phyloP scores from a whole-genome alignment of 257 asterid species.

The Coffea canephora region DNA sequence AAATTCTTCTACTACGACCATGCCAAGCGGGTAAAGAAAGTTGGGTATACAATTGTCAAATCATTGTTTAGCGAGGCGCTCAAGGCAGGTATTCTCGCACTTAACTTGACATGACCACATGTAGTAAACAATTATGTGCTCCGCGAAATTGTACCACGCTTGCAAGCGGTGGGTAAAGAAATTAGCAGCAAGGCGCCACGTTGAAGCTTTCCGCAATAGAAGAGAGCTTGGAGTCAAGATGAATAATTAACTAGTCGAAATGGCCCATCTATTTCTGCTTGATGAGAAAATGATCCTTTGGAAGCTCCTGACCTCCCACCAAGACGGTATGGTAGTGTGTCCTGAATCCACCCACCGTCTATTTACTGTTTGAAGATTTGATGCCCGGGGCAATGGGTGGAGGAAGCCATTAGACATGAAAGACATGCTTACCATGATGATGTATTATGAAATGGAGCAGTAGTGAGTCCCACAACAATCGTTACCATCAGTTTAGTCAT shows the following conservation, averaged over 20 bases:
- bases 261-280: neutral
- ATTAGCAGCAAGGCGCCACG: neutral
- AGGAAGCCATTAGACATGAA: slow-evolving; percentile 5
- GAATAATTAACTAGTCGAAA: neutral
- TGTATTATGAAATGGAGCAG: neutral
- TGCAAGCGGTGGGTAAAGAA: neutral
- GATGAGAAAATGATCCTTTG: neutral
- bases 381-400: neutral
- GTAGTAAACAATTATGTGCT: neutral
- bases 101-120: no score
- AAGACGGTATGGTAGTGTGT: neutral
- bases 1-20: no score
- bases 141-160: neutral
- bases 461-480: neutral
- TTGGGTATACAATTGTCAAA: no score
- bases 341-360: neutral
- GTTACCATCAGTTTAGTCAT: slow-evolving; percentile 7
- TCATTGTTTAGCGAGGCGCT: no score
- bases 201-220: neutral
- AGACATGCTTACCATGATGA: neutral
- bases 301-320: neutral
- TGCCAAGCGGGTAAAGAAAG: no score
- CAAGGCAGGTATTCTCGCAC: no score
- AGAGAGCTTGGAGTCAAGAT: neutral
- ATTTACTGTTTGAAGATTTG: neutral